Base-by-base conservation (phyloP, 768 basidiomycete species). In the Mycena vulgaris region DNA sequence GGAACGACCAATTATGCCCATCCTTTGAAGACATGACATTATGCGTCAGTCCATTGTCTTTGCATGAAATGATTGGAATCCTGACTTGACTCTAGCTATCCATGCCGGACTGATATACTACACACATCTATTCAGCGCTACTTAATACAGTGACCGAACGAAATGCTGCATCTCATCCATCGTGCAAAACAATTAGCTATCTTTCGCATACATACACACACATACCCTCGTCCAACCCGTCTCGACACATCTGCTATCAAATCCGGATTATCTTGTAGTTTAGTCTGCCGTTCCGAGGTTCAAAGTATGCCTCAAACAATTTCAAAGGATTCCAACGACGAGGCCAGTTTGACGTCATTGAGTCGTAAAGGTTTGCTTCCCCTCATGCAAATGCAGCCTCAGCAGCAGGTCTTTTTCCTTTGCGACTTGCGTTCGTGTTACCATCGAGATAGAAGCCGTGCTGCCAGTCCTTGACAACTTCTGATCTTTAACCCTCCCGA, bases 1-100 rank as follows among this genome's bases (percentile, higher is more conserved):
- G 65, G 51, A 65, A 74, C 61, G 74, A 72, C 69, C 47, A 48
- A 61, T 68, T 71, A 73, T 69, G 68, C 71, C 63, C 42, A 30
- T 57, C 62, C 39, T 52, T 49, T 72, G 37, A 71, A 56, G 65
- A 70, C 51, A 69, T 59, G 68, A 57, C 57, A 49, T 69, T 69
- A 73, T 73, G 72, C 68, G 72, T 70, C 17, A 53, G 72, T 70
- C 11, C 14, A 19, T 59, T 3, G 21, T 2, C 51, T 0, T 39
- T 28, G 28, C 19, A 28, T 39, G 5, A 6, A 2, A 48, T 21
- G 3, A 28, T 11, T 31, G 28, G 14, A 7, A 7, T 30, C 14
- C 71, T 71, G 55, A 66, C 68, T 45, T 40, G 7, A 25, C 47
- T 31, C 17, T 48, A 65, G 62, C 59, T 47, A 66, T 31, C 63